Base-by-base conservation (phyloP, 2,329 filamentous ascomycete species). In the Aspergillus quadrilineatus region DNA sequence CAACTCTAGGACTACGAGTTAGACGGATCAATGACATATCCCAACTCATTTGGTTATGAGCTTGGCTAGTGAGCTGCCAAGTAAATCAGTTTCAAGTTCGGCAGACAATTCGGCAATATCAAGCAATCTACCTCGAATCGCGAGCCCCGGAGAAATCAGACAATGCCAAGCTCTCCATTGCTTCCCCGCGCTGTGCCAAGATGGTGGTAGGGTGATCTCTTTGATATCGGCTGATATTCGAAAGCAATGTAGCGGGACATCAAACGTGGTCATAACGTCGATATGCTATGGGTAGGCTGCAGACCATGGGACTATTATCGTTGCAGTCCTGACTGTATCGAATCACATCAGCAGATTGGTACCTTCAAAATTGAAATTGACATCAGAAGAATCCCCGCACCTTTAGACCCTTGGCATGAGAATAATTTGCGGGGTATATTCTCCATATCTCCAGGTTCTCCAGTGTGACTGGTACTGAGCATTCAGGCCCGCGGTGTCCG, bases 321-420 rank as follows among this genome's bases (percentile, higher is more conserved):
- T 22, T 22, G 22, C 22, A 22, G 22, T 22, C 22, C 22, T 22
- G 22, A 22, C 22, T 22, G 22, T 22, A 22, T 22, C 22, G 22
- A 22, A 22, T 22, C 22, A 22, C 22, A 3, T 22, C 22, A 22
- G 22, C 22, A 3, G 22, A 22, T 12, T n/a, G 39, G 36, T 29
- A 44, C 17, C 32, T 17, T 44, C 30, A 22, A 4, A 3, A 22
- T 22, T 22, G 2, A 15, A 32, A 6, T n/a, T 36, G 2, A 12
- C 5, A 34, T 44, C 41, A 26, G 15, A 7, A 32, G 22, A 30
- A 9, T 36, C 17, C 43, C 54, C 48, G 42, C 48, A 9, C 39
- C 48, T 50, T 42, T 43, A 41, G 34, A 30, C 28, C 37, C 54
- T 56, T 56, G 54, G 54, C 54, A 56, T 47, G 22, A 39, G 36